A percentile compares a stretch with the other conserved stretches of the same genome.
Conservation (phyloP, 345 rosid species). For the Iberis pinnata region DNA sequence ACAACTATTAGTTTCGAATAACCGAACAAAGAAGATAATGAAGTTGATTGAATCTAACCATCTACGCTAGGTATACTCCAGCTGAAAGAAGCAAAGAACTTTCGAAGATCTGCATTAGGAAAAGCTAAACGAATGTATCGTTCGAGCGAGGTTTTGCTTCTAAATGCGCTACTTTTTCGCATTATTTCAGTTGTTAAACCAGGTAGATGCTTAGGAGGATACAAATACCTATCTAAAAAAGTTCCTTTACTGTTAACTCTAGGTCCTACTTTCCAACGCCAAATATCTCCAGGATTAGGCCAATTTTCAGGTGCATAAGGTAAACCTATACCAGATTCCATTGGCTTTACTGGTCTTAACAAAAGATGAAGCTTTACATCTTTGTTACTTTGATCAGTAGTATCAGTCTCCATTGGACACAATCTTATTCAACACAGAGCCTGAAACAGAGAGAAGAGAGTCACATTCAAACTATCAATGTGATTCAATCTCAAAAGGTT, state of each 20-base stretch:
- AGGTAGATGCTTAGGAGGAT: constrained; percentile 47
- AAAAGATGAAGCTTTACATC: constrained; percentile 12
- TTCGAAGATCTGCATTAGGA: constrained; percentile 44
- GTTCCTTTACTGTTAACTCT: constrained; percentile 34
- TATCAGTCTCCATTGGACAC: constrained; percentile 31
- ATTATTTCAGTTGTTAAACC: background rate
- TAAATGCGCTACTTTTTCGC: constrained; percentile 1
- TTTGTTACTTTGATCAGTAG: constrained; percentile 28
- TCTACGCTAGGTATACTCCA: constrained; percentile 53
- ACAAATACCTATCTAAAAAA: constrained; percentile 56
- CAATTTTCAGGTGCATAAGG: constrained; percentile 68
- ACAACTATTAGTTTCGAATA: background rate
- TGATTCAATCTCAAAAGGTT: too few species aligned
- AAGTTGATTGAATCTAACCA: constrained; percentile 38
- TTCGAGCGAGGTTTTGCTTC: constrained; percentile 49
- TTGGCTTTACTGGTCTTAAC: constrained; percentile 36
- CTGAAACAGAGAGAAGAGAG: constrained; percentile 15
- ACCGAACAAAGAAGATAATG: background rate
- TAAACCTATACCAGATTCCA: constrained; percentile 51
- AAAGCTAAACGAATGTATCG: constrained; percentile 34
- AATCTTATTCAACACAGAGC: constrained; percentile 23
- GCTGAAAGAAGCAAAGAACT: constrained; percentile 63
- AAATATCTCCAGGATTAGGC: constrained; percentile 57
- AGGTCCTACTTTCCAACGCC: constrained; percentile 63
- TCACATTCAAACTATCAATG: too few species aligned